phyloP scores from a whole-genome alignment of 78 protist species.

The slime mould (Dictyostelium discoideum) region DNA sequence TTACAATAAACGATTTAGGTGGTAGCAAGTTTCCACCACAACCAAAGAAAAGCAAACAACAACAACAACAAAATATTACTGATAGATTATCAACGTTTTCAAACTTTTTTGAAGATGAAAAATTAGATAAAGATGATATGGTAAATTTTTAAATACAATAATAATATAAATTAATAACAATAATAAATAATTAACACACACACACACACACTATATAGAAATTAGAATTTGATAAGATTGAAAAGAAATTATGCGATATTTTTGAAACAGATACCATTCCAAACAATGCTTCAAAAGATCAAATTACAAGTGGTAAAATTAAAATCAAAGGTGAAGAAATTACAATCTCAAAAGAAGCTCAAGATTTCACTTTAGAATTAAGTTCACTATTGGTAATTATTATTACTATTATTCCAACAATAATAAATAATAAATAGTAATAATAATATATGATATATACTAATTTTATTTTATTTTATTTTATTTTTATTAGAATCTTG shows the following conservation, averaged over 20 bases:
- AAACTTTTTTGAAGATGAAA: not conserved
- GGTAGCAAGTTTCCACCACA: not conserved
- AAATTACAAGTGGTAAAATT: conserved; percentile 42
- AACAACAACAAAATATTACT: not conserved
- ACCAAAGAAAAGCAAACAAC: not conserved
- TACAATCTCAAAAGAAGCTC: not conserved
- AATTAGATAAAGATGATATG: conserved; percentile 3
- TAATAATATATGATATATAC: too few relatives aligned
- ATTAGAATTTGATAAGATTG: not conserved
- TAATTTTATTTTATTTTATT: not conserved
- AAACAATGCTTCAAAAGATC: conserved; percentile 26
- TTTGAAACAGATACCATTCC: conserved; percentile 24
- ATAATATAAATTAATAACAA: not conserved
- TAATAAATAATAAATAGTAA: too few relatives aligned
- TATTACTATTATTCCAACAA: not conserved
- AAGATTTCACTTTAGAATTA: conserved; percentile 33
- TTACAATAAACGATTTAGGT: not conserved
- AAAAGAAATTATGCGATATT: not conserved
- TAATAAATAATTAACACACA: not conserved
- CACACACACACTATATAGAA: not conserved
- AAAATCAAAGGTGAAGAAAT: conserved; percentile 31
- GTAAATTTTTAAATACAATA: not conserved
- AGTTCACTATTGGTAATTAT: conserved; percentile 34
- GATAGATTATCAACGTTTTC: conserved; percentile 12
- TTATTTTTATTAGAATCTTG: not conserved